Percentiles rank a stretch among this genome's conserved stretches.
These are phyloP conservation scores for Microcos paniculata DNA, from an alignment of 345 rosid genomes.

Conservation along the genomic window DNA sequence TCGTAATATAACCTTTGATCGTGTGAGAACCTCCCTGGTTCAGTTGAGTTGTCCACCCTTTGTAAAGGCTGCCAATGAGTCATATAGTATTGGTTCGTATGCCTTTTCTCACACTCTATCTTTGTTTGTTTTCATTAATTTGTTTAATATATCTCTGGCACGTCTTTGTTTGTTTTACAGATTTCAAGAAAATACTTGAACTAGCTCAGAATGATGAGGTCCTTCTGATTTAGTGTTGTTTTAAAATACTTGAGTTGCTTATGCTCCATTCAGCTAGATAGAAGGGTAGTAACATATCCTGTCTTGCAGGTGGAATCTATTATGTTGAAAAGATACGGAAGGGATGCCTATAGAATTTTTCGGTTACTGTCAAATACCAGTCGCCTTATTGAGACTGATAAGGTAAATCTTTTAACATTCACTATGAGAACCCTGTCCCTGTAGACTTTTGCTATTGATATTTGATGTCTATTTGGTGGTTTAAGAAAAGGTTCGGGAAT, in stretches of 20 bases:
- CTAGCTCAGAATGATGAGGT: constrained; percentile 85
- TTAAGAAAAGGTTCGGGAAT: not conserved
- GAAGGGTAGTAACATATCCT: constrained; percentile 14
- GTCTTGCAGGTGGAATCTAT: constrained; percentile 61
- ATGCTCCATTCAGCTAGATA: constrained; percentile 5
- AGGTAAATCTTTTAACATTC: constrained; percentile 38
- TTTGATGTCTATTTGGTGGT: not conserved
- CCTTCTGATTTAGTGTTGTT: constrained; percentile 11
- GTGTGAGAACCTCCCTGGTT: constrained; percentile 57
- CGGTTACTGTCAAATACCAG: constrained; percentile 53
- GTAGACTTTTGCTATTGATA: not conserved
- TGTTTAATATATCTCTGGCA: constrained; percentile 5
- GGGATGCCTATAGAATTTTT: constrained; percentile 73
- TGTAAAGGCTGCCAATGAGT: constrained; percentile 40
- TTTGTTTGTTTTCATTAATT: constrained; percentile 13
- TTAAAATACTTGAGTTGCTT: not conserved
- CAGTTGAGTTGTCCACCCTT: constrained; percentile 54
- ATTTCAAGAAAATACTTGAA: constrained; percentile 62
- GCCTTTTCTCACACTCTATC: constrained; percentile 10
- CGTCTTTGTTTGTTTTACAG: constrained; percentile 38
- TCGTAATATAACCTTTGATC: constrained; percentile 69
- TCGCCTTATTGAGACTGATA: constrained; percentile 67
- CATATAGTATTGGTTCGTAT: constrained; percentile 54
- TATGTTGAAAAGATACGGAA: constrained; percentile 68
- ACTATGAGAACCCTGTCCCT: too few species aligned